Evolutionary conservation across 2,329 filamentous ascomycete genomes (phyloP).

Genomic region (Penicillium paneum): DNA sequence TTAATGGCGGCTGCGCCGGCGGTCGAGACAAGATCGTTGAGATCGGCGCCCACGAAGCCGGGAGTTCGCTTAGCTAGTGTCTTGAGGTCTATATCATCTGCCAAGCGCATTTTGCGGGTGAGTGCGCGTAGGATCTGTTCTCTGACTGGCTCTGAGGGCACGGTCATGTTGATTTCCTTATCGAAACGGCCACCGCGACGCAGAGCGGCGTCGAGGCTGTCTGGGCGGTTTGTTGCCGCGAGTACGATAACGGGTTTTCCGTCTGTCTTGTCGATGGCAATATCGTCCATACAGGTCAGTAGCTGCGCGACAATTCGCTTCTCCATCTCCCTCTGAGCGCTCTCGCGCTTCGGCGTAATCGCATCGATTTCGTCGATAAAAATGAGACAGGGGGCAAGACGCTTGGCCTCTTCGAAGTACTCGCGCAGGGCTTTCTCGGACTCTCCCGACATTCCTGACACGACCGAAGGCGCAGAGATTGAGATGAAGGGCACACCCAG

Average conservation of each 20-base stretch:
- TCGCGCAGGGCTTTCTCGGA: constrained; percentile 83
- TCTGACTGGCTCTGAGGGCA: constrained; percentile 75
- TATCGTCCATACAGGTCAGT: constrained; percentile 78
- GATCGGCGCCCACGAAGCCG: constrained; percentile 88
- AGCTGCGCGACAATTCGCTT: constrained; percentile 81
- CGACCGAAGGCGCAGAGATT: constrained; percentile 75
- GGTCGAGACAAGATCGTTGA: constrained; percentile 68
- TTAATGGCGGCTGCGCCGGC: constrained; percentile 64
- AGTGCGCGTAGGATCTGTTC: constrained; percentile 74
- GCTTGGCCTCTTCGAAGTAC: constrained; percentile 82
- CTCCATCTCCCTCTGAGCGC: constrained; percentile 82
- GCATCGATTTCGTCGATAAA: constrained; percentile 92
- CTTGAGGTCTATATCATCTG: constrained; percentile 68
- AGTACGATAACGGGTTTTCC: constrained; percentile 82
- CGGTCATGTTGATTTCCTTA: constrained; percentile 79
- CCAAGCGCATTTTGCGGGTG: constrained; percentile 62
- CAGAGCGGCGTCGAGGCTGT: constrained; percentile 77
- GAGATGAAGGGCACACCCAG: constrained; percentile 75
- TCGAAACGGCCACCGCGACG: constrained; percentile 74
- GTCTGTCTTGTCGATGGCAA: constrained; percentile 67
- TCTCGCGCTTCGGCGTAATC: constrained; percentile 82
- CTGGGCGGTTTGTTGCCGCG: constrained; percentile 84
- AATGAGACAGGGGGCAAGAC: constrained; percentile 79
- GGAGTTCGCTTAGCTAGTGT: constrained; percentile 78
- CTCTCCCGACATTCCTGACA: constrained; percentile 84